Conservation (phyloP, 352 stramenopile genomes). For the Pythium coloratum region DNA sequence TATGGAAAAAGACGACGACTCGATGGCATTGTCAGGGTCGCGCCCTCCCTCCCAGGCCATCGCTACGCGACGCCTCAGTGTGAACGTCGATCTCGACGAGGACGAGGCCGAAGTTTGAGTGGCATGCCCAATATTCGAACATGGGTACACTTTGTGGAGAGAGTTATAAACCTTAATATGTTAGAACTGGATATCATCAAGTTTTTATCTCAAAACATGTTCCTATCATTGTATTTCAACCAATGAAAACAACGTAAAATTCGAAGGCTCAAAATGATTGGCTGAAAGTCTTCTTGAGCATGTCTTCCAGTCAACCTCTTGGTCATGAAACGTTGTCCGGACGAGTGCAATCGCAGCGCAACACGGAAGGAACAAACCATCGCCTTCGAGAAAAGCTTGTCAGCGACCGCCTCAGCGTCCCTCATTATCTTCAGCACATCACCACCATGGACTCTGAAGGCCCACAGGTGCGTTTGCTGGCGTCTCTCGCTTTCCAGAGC, state of each 20-base stretch:
- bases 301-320: constrained; percentile 37
- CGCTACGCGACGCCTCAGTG: background rate
- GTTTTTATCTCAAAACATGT: background rate
- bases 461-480: constrained; percentile 31
- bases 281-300: constrained; percentile 13
- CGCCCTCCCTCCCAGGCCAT: background rate
- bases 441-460: constrained; percentile 40
- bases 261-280: constrained; percentile 12
- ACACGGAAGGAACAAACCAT: background rate
- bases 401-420: background rate
- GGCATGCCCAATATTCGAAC: background rate
- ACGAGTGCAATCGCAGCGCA: constrained; percentile 12
- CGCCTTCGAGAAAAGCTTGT: constrained; percentile 4
- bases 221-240: constrained; percentile 7
- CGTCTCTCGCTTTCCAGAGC: background rate
- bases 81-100: background rate
- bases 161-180: background rate
- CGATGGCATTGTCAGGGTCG: background rate
- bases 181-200: background rate
- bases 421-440: background rate
- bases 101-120: constrained; percentile 14
- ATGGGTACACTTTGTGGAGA: constrained; percentile 19
- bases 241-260: constrained; percentile 8
- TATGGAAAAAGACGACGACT: background rate
- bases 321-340: constrained; percentile 31